Percentiles rank a stretch among this genome's conserved stretches.
These are phyloP conservation scores for Microbotryum violaceum DNA, from an alignment of 1,284 basidiomycete genomes.

Conservation along the genomic window DNA sequence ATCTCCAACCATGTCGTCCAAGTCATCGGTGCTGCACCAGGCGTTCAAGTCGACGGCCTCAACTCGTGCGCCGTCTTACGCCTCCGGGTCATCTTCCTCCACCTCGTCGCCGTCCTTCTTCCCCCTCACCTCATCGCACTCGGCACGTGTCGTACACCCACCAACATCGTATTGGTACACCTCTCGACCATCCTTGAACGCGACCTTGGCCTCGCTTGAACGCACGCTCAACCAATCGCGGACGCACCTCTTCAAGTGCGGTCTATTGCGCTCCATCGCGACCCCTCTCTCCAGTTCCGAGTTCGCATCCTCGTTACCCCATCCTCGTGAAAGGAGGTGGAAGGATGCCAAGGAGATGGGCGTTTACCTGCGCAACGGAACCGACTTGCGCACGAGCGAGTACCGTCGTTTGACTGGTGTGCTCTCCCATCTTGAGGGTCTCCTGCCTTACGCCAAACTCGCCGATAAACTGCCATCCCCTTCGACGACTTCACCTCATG, in stretches of 20 bases:
- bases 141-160: slow-evolving; percentile 3
- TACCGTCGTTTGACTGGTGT: slow-evolving; percentile 26
- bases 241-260: slow-evolving; percentile 29
- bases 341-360: slow-evolving; percentile 27
- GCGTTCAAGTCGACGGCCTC: too few relatives aligned
- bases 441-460: slow-evolving; percentile 29
- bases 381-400: slow-evolving; percentile 22
- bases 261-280: slow-evolving; percentile 28
- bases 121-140: slow-evolving; percentile 2
- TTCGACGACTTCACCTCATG: background rate
- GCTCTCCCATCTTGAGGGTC: slow-evolving; percentile 21
- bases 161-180: slow-evolving; percentile 31
- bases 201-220: slow-evolving; percentile 27
- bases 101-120: background rate
- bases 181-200: slow-evolving; percentile 27
- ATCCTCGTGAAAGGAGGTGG: slow-evolving; percentile 26
- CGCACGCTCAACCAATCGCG: slow-evolving; percentile 21
- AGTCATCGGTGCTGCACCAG: too few relatives aligned
- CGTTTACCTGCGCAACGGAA: slow-evolving; percentile 24
- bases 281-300: slow-evolving; percentile 9
- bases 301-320: slow-evolving; percentile 17
- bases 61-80: too few relatives aligned
- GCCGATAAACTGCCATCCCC: slow-evolving; percentile 16
- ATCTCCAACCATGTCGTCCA: too few relatives aligned
- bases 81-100: too few relatives aligned